Base-by-base conservation (phyloP, 495 filamentous ascomycete genomes). In the Podospora fimiseda region DNA sequence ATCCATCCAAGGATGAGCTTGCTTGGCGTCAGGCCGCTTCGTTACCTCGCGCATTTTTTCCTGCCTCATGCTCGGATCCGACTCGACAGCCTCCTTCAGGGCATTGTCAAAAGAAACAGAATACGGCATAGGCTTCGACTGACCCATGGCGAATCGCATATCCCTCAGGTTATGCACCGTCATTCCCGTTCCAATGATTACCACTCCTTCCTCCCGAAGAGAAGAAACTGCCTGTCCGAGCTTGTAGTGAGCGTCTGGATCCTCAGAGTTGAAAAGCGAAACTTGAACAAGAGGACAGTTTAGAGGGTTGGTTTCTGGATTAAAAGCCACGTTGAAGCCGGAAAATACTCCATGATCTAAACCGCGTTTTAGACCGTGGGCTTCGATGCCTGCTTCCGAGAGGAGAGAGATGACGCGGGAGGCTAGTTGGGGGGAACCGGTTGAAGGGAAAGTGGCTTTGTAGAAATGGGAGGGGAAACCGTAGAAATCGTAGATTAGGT, bases 401-500 rank as follows among this genome's bases (percentile, higher is more conserved):
- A 94, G 71, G 40, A 79, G 64, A 23, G 68, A 61, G n/a, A 89
- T 73, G 50, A 94, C 78, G 45, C 73, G 78, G 14, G 80, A 66
- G 8, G 88, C 86, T 4, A 95, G 66, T 38, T 82, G 74, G 14
- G 75, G 77, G 42, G 78, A 83, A 15, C 87, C 89, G 15, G 72
- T 77, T 56, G 85, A 81, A 1, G 88, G 89, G 57, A 80, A 94
- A 50, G 80, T 80, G 49, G 83, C 80, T 50, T 80, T 64, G 63
- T 84, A 84, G 60, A 74, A 81, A 9, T 71, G 24, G 3, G 60
- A 38, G 0, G 88, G 90, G 67, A 93, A 94, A 22, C 84, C 85
- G 62, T 90, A 87, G 76, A 88, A 91, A 60, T 95, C 90, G 69
- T 94, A 94, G 43, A 94, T 88, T 60, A 94, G 64, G 55, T 87